Evolutionary conservation across 2,329 filamentous ascomycete species (phyloP).

Genomic region (Alternaria sp.): DNA sequence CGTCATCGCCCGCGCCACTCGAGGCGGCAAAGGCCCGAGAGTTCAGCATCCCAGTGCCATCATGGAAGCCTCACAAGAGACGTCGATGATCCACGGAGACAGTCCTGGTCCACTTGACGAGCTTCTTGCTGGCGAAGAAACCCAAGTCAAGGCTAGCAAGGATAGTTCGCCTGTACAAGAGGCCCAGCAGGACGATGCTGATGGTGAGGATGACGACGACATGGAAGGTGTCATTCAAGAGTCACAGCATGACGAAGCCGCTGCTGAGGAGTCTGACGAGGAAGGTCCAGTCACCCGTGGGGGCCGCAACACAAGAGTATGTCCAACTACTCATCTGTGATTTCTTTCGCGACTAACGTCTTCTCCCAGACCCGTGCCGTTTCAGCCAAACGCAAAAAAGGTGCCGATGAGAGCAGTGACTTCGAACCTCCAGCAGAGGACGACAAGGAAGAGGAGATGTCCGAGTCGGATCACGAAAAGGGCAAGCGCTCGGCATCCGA

Average conservation of each 20-base stretch:
- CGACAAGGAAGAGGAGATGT: conserved; percentile 63
- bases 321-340: conserved; percentile 13
- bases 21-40: conserved; percentile 60
- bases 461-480: conserved; percentile 60
- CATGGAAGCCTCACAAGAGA: conserved; percentile 64
- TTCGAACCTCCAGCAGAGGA: conserved; percentile 68
- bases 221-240: conserved; percentile 54
- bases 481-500: conserved; percentile 50
- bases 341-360: conserved; percentile 27
- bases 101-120: conserved; percentile 45
- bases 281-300: conserved; percentile 63
- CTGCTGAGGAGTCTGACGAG: conserved; percentile 58
- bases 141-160: conserved; percentile 49
- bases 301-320: conserved; percentile 51
- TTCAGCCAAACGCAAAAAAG: conserved; percentile 50
- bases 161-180: conserved; percentile 45
- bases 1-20: conserved; percentile 53
- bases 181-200: conserved; percentile 42
- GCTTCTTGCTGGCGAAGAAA: conserved; percentile 46
- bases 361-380: conserved; percentile 38
- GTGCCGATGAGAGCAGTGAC: conserved; percentile 66
- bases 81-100: conserved; percentile 49
- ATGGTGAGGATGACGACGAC: conserved; percentile 40
- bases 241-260: conserved; percentile 50
- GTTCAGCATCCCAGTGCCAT: conserved; percentile 58